Base-by-base conservation (phyloP, 805 yeast species). In the Yueomyces sp. region DNA sequence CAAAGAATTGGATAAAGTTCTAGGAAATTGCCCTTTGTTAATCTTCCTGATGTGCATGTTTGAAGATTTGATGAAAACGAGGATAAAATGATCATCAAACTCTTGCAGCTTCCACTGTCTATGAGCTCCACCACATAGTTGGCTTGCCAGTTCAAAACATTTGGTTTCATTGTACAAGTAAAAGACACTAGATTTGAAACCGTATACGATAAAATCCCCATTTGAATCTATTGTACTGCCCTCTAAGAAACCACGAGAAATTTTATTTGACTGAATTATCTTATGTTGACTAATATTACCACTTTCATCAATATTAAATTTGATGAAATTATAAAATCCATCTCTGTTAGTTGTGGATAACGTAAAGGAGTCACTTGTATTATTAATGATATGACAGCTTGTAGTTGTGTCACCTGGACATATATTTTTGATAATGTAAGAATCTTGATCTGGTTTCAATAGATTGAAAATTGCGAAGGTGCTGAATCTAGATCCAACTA, bases 51-150 rank as follows among this genome's bases (percentile, higher is more conserved):
- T 52, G 41, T 63, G 61, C 37, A 80, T 57, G 19, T 65, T 60
- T 4, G 81, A 69, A 28, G 79, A 72, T 57, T 77, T 77, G 9
- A 83, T 76, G 55, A 76, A 83, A 27, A 70, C 64, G 49, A 85
- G 74, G 40, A 70, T 65, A 49, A 60, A 72, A 9, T 57, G 54
- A 8, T 54, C 36, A 3, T 51, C 49, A n/a, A 52, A 47, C 29
- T 43, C 36, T 40, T 62, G 54, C 28, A 83, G 63, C 33, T 72
- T 69, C 96, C 96, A 92, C 46, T 76, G 74, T 47, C 97, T 70
- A 57, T 88, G 96, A 3, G 92, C 76, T 2, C 97, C 97, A 29
- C 97, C 97, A 60, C 97, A 92, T 11, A 70, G 61, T 48, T 79
- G 85, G 45, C 78, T 73, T 40, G 74, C 66, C 2, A 85, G 57